Conservation (phyloP, 352 stramenopile species). For the Discostella stelligera region DNA sequence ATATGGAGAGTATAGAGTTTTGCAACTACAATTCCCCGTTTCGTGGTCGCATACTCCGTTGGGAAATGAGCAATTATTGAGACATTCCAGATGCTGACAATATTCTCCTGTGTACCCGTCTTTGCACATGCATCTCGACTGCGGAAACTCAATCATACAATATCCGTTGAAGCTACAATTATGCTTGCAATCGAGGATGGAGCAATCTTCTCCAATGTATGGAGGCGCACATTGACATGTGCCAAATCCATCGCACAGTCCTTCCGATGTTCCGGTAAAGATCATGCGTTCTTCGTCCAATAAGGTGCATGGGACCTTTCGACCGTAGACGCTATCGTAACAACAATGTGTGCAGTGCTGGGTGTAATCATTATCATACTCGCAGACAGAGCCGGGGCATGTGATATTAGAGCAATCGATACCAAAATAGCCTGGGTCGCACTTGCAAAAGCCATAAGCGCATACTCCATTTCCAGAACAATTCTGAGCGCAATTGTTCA, state of each 20-base stretch:
- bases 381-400: conserved; percentile 91
- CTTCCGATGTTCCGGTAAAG: conserved; percentile 88
- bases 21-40: conserved; percentile 88
- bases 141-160: conserved; percentile 94
- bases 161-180: conserved; percentile 92
- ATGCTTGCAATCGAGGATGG: conserved; percentile 90
- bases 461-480: conserved; percentile 91
- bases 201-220: conserved; percentile 91
- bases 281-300: conserved; percentile 69
- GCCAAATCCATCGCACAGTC: conserved; percentile 94
- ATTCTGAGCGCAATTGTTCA: conserved; percentile 90
- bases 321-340: conserved; percentile 84
- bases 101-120: conserved; percentile 89
- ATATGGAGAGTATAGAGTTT: conserved; percentile 91
- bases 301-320: conserved; percentile 87
- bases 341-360: conserved; percentile 94
- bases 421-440: conserved; percentile 93
- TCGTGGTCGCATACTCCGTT: conserved; percentile 90
- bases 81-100: conserved; percentile 91
- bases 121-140: conserved; percentile 92
- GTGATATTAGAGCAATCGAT: conserved; percentile 93
- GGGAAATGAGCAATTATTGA: conserved; percentile 97
- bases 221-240: conserved; percentile 92
- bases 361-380: conserved; percentile 86
- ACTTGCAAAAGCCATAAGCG: conserved; percentile 89